Base-by-base conservation (phyloP, 2,329 filamentous ascomycete species). In the Penicillium verrucosum region DNA sequence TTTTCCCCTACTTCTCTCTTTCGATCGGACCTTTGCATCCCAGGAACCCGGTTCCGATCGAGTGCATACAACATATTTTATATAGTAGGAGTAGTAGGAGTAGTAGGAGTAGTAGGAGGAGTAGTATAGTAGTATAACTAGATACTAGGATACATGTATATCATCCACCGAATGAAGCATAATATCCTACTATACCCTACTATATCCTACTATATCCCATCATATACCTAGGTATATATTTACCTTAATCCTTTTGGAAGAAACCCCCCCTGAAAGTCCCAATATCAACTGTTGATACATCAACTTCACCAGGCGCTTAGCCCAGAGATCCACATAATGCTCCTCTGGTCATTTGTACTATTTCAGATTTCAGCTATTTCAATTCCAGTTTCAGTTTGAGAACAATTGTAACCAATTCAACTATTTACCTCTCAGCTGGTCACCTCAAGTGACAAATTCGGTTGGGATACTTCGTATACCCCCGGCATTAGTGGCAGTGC, bases 41-140 rank as follows among this genome's bases (percentile, higher is more conserved):
- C 61, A 65, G 59, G 30, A 41, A 23, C 46, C 52, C 36, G 60
- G 59, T 45, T 55, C 60, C 60, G 57, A 60, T 61, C 52, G 38
- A 41, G 18, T 38, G 38, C 45, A 49, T 18, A 18, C 18, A 18
- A 18, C 18, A 18, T 49, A 32, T 36, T 27, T 34, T 36, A 32
- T 42, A 38, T 21, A 27, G 25, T 27, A 27, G 25, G 25, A 27
- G 1, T 8, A n/a, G n/a, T n/a, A n/a, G n/a, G n/a, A n/a, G n/a
- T 7, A 27, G 25, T 25, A 25, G 25, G 25, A 25, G 14, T 41
- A 23, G 2, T 21, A 21, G 21, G 21, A 21, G 21, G 2, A 21
- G 21, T 21, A 18, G 18, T 1, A 18, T 18, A 18, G 18, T 18
- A 18, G 18, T 18, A 18, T 18, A 18, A 18, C 18, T 18, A 18